Base-by-base conservation (phyloP, 129 eudicot species). In the Ambrosia trifida region DNA sequence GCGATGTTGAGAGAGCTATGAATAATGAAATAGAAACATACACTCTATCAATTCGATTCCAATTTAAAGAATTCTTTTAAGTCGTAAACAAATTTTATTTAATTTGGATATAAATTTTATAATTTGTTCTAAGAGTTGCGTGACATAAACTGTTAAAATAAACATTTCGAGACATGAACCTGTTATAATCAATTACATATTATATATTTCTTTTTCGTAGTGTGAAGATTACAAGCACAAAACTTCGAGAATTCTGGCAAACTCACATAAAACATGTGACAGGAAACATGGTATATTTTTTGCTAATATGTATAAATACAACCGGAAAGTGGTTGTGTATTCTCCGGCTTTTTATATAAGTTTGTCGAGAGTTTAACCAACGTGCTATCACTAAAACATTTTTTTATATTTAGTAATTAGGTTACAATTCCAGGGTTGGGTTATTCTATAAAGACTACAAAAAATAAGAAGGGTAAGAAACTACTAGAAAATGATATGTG, bases 251-350 rank as follows among this genome's bases (percentile, higher is more conserved):
- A 62, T 33, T 32, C 32, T 33, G 64, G 79, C 31, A 51, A 20
- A 38, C 36, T 64, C 51, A 64, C 79, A 51, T 74, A 74, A 73
- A 74, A 64, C 79, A 74, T 64, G 76, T 41, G 66, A 64, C 79
- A 28, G 56, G 57, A 74, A 64, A 64, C 72, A 64, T 64, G 79
- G 65, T 74, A 24, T 38, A 10, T 36, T 50, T 44, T 56, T 32
- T 17, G 4, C 11, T 8, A 53, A 36, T 35, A 24, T 46, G 11
- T 12, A 73, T 17, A 61, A 50, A 52, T 24, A 49, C 36, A 13
- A 40, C 56, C 43, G 16, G 13, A 63, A 73, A 64, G 71, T 51
- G 5, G 72, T 47, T 73, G 24, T 35, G 59, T 52, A 36, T 52
- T 74, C 71, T 50, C 58, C 66, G 5, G 54, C 72, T 64, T 74